These are phyloP conservation scores for Trichoderma afroharzianum DNA, from an alignment of 2,329 filamentous ascomycete species.

Conservation along the genomic window DNA sequence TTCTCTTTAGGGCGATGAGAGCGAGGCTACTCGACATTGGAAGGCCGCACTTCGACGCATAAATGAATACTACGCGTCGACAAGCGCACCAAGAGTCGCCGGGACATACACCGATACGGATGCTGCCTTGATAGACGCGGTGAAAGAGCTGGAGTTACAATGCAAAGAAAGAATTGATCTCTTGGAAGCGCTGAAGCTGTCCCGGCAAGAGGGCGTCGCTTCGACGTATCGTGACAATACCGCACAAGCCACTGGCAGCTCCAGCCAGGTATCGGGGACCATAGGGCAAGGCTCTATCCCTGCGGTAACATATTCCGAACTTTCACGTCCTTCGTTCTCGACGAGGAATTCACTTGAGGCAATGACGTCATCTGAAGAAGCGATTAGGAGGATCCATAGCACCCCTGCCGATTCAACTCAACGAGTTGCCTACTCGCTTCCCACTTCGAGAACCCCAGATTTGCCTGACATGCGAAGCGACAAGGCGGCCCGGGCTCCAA, in stretches of 20 bases:
- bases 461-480: conserved; percentile 32
- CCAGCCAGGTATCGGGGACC: conserved; percentile 49
- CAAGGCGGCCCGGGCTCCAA: conserved; percentile 46
- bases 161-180: conserved; percentile 92
- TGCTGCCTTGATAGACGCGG: conserved; percentile 58
- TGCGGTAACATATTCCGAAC: conserved; percentile 71
- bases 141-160: conserved; percentile 71
- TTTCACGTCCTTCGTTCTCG: conserved; percentile 65
- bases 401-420: conserved; percentile 24
- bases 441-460: conserved; percentile 24
- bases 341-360: conserved; percentile 55
- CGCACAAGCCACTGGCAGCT: conserved; percentile 23
- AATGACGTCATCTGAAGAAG: conserved; percentile 49
- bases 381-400: conserved; percentile 36
- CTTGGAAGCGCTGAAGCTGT: conserved; percentile 72
- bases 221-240: conserved; percentile 14
- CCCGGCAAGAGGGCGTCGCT: conserved; percentile 42
- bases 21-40: conserved; percentile 89
- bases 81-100: conserved; percentile 61
- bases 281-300: conserved; percentile 81
- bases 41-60: conserved; percentile 83
- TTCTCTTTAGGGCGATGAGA: conserved; percentile 71
- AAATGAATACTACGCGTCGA: conserved; percentile 77
- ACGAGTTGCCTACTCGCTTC: conserved; percentile 26
- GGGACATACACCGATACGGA: conserved; percentile 77